Base-by-base conservation (phyloP, 495 filamentous ascomycete genomes). In the Terfezia boudieri region DNA sequence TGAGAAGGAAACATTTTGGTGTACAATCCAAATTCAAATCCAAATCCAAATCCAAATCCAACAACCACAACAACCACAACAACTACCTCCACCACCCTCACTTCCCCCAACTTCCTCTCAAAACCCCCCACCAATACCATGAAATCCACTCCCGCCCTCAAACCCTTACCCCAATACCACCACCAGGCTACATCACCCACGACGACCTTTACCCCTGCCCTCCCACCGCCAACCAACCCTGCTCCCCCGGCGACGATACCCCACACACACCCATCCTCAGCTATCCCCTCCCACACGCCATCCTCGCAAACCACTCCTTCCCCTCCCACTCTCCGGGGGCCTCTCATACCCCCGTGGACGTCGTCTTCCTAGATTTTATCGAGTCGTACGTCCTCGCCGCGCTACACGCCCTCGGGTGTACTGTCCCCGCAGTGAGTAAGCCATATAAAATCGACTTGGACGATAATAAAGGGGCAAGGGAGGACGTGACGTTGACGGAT, bases 291-390 rank as follows among this genome's bases (percentile, higher is more conserved):
- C 88, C 89, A 2, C 94, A 93, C 63, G 82, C 79, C 64, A 77
- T 96, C 57, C 82, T 85, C 61, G 65, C 79, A 1, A 64, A 80
- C 50, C 71, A 83, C 37, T 69, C 62, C 2, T 78, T 84, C 56
- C 26, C 26, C 26, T 2, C 26, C 26, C 26, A 4, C 26, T 68
- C 76, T 1, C 14, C 12, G 14, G 41, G 41, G 22, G 57, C 37
- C 26, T 55, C 5, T 14, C 51, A 9, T 11, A 17, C 14, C 61
- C 67, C 46, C 14, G 82, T 96, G 2, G 89, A 95, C 64, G 59
- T 98, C 5, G 79, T 95, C 22, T 98, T 90, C 64, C 73, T 89
- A 50, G 87, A 93, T 60, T 98, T 95, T 59, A 81, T 96, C 51
- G 74, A 93, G 67, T 74, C 75, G 38, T 85, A 81, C 72, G 70